Base-by-base conservation (phyloP, 2,329 filamentous ascomycete species). In the Monosporascus sp. region DNA sequence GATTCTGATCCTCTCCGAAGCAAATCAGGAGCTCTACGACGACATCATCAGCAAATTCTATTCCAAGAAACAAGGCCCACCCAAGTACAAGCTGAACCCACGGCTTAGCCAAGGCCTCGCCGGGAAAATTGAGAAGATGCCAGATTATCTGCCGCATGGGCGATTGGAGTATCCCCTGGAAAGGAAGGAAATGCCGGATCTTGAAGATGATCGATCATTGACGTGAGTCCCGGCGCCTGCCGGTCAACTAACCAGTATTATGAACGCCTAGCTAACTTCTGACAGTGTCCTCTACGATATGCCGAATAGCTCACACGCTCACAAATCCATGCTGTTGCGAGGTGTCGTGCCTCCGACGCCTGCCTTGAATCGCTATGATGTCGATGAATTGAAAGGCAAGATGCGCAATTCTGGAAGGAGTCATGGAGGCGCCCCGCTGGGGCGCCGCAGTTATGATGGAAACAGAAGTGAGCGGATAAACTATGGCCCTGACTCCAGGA, bases 301-400 rank as follows among this genome's bases (percentile, higher is more conserved):
- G 72, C 92, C 93, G 0, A 77, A 80, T 41, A 84, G 83, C 18
- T 78, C 77, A 9, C 81, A 89, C 62, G 76, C 84, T 5, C 94
- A 99, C 73, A 97, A 97, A 68, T 97, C 92, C 6, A 95, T 96
- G 88, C 80, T 99, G 15, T 79, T 99, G 37, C 86, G 91, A 3
- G 94, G 94, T 14, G 85, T 92, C 40, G 85, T 87, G 62, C 79
- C 92, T 53, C 84, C 88, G 5, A 73, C 79, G 2, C 84, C 89
- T 2, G 87, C 84, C 9, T 81, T 99, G 1, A 88, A 89, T 53
- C 79, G 82, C 37, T 82, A 81, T 54, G 92, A 97, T 65, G 84
- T 93, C 51, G 87, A 92, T 58, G 78, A 81, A 7, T 81, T 92
- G 44, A 84, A 85, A 65, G 79, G 80, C 51, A 86, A 87, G 66